These are phyloP conservation scores for Boletus reticulatus DNA, from an alignment of 768 basidiomycete genomes.

Conservation along the genomic window DNA sequence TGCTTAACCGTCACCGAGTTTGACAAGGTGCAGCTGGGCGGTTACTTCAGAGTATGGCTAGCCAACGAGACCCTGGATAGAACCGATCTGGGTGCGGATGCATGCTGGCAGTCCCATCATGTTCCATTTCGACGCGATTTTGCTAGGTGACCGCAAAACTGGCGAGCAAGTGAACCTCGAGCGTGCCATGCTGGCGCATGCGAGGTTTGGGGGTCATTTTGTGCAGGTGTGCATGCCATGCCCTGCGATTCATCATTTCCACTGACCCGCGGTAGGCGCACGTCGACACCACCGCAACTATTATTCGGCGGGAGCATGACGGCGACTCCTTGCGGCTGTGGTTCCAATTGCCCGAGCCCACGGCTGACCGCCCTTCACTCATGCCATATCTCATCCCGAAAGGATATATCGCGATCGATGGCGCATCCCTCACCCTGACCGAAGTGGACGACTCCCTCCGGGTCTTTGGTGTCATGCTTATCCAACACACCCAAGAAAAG, in stretches of 20 bases:
- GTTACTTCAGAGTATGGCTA: constrained; percentile 92
- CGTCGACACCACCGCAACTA: constrained; percentile 84
- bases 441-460: constrained; percentile 60
- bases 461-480: constrained; percentile 90
- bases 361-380: constrained; percentile 56
- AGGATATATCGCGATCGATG: constrained; percentile 93
- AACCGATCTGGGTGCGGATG: constrained; percentile 77
- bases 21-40: constrained; percentile 54
- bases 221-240: constrained; percentile 69
- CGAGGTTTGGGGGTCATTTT: constrained; percentile 94
- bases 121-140: constrained; percentile 5
- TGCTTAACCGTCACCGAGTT: constrained; percentile 94
- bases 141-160: constrained; percentile 68
- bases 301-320: constrained; percentile 64
- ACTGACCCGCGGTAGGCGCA: constrained; percentile 62
- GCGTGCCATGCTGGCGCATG: constrained; percentile 90
- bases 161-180: constrained; percentile 90
- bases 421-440: constrained; percentile 90
- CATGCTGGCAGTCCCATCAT: neutral
- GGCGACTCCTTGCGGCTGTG: constrained; percentile 86
- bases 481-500: constrained; percentile 89
- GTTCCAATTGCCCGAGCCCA: constrained; percentile 71
- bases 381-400: constrained; percentile 87
- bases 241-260: neutral
- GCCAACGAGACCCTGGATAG: constrained; percentile 92